These are phyloP conservation scores for Trypanosoma cruzi DNA, from an alignment of 208 protist genomes.

Conservation along the genomic window DNA sequence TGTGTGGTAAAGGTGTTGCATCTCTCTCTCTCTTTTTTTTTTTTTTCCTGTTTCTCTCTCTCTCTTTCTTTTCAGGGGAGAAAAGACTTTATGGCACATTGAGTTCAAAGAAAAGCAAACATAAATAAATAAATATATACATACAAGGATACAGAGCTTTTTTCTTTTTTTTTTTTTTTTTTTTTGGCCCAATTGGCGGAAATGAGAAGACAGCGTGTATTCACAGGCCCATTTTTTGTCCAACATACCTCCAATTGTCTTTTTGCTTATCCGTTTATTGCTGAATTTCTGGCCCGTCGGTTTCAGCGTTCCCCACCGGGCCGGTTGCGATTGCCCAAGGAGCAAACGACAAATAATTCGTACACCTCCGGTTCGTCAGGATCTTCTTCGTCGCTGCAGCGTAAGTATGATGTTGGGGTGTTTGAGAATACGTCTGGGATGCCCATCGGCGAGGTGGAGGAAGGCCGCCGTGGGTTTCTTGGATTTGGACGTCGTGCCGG, in stretches of 20 bases:
- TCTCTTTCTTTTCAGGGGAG: background rate
- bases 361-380: background rate
- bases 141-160: too few relatives aligned
- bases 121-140: background rate
- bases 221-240: slow-evolving; percentile 1
- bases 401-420: background rate
- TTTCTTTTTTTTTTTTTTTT: too few relatives aligned
- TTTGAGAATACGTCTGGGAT: slow-evolving; percentile 23
- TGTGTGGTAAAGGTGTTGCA: background rate
- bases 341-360: background rate
- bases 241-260: background rate
- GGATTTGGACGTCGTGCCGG: slow-evolving; percentile 23
- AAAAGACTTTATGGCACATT: too few relatives aligned
- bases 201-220: background rate
- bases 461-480: slow-evolving; percentile 32
- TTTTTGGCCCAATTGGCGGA: background rate
- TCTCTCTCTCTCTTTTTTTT: background rate
- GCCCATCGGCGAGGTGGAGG: slow-evolving; percentile 25
- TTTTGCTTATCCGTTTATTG: background rate
- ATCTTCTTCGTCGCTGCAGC: slow-evolving; percentile 1
- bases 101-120: too few relatives aligned
- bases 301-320: slow-evolving; percentile 33
- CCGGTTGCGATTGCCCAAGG: slow-evolving; percentile 13
- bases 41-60: too few relatives aligned
- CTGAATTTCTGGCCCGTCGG: slow-evolving; percentile 14